Evolutionary conservation across 176 grass and related monocot species (phyloP).

Genomic region (Cymbopogon citratus): DNA sequence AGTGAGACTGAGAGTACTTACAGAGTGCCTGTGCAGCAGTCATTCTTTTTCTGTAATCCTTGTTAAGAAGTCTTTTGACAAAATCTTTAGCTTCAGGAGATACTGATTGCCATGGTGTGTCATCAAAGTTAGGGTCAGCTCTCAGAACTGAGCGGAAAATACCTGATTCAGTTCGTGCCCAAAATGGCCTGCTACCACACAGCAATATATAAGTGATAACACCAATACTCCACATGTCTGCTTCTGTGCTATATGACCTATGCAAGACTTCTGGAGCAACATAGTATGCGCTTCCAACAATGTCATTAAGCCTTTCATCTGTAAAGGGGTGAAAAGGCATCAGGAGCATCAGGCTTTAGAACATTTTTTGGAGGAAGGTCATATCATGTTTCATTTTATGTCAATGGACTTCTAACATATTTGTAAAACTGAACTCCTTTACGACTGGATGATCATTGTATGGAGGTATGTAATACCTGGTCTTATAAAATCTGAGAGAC

Average conservation of each 20-base stretch:
- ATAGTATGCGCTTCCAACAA: slow-evolving; percentile 99
- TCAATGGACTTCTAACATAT: not conserved
- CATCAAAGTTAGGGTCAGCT: slow-evolving; percentile 95
- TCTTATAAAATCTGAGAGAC: slow-evolving; percentile 92
- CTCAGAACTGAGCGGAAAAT: slow-evolving; percentile 96
- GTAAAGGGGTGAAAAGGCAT: slow-evolving; percentile 22
- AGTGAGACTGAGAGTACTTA: slow-evolving; percentile 32
- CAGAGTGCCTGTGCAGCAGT: slow-evolving; percentile 95
- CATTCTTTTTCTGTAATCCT: slow-evolving; percentile 99
- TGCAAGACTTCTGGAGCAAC: slow-evolving; percentile 98
- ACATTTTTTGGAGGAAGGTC: not conserved
- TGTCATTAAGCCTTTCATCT: slow-evolving; percentile 99
- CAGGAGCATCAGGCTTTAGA: not conserved
- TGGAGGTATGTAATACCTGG: slow-evolving; percentile 61
- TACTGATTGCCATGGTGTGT: slow-evolving; percentile 71
- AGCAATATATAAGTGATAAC: slow-evolving; percentile 97
- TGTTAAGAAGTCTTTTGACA: slow-evolving; percentile 93
- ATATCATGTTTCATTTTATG: not conserved
- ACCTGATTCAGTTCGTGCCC: slow-evolving; percentile 97
- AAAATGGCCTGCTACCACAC: slow-evolving; percentile 95
- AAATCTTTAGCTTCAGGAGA: slow-evolving; percentile 93
- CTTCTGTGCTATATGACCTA: slow-evolving; percentile 93
- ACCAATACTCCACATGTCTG: slow-evolving; percentile 98
- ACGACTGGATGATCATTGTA: not conserved
- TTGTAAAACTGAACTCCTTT: slow-evolving; percentile 10